Base-by-base conservation (phyloP, 805 yeast species). In the Nematodospora valgi region DNA sequence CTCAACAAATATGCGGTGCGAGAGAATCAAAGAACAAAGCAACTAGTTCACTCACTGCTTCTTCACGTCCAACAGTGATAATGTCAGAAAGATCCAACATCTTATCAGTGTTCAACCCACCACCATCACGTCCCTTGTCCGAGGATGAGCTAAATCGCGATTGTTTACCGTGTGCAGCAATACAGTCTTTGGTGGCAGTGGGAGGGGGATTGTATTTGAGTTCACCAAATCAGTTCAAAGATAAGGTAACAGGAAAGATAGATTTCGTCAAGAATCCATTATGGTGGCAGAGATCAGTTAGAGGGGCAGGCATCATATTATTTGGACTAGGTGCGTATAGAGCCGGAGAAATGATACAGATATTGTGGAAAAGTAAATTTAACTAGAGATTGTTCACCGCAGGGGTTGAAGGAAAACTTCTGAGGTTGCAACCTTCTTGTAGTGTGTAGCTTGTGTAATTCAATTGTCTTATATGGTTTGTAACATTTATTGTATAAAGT, bases 211-310 rank as follows among this genome's bases (percentile, higher is more conserved):
- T 46, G 0, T 67, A 62, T 35, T 45, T 67, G 27, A 46, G 46
- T 18, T 48, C 58, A 12, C 41, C 46, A 17, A 30, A 42, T 23
- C 54, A 60, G 7, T 65, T 66, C 46, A 51, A 47, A 26, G 68
- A 55, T 34, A 26, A 42, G 22, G 43, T 51, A n/a, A 41, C 49
- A 5, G 66, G 66, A 9, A 47, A 46, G 21, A 48, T 65, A 7
- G 64, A 64, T 38, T 14, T 49, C 7, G 41, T 37, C 9, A 65
- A 62, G 41, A 54, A 67, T 38, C 72, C 72, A 2, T 18, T 54
- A 11, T 58, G 69, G 65, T 67, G 70, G 63, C 67, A 58, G 37
- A 51, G 54, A 23, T 45, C 60, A 2, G 55, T 67, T 1, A 54
- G 57, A 16, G 58, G 57, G 0, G 35, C 47, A 1, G 72, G 72